A percentile compares a stretch with the other conserved stretches of the same genome.
phyloP scores from a whole-genome alignment of 1,284 basidiomycete genomes.

The Ceratobasidium sp. region DNA sequence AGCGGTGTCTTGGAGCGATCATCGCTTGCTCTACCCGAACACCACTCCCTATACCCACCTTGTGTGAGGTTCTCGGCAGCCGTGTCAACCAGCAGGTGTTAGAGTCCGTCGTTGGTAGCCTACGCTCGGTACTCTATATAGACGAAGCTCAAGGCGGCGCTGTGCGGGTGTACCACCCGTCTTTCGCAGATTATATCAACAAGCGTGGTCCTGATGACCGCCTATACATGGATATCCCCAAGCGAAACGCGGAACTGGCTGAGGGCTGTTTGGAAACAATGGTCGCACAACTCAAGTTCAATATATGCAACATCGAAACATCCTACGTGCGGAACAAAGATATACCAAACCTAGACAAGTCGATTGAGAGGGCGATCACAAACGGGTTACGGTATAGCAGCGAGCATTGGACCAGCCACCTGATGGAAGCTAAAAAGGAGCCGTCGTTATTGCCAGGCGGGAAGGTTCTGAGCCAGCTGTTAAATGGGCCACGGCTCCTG shows the following conservation, averaged over 20 bases:
- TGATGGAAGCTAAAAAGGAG: background rate
- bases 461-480: background rate
- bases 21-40: background rate
- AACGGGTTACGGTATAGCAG: slow-evolving; percentile 11
- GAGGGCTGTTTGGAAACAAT: slow-evolving; percentile 16
- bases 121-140: background rate
- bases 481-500: background rate
- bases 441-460: background rate
- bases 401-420: slow-evolving; percentile 19
- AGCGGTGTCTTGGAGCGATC: slow-evolving; percentile 1
- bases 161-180: slow-evolving; percentile 12
- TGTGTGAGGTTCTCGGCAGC: background rate
- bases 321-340: slow-evolving; percentile 13
- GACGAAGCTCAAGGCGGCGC: background rate
- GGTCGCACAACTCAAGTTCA: slow-evolving; percentile 2
- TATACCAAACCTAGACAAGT: slow-evolving; percentile 7
- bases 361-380: background rate
- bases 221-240: background rate
- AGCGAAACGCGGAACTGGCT: slow-evolving; percentile 9
- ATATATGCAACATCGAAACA: slow-evolving; percentile 16
- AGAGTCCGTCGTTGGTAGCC: background rate
- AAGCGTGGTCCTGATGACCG: background rate
- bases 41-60: background rate
- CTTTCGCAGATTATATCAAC: background rate
- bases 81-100: background rate